Conservation (phyloP, 2,329 filamentous ascomycete genomes). For the Ascochyta clinopodiicola region DNA sequence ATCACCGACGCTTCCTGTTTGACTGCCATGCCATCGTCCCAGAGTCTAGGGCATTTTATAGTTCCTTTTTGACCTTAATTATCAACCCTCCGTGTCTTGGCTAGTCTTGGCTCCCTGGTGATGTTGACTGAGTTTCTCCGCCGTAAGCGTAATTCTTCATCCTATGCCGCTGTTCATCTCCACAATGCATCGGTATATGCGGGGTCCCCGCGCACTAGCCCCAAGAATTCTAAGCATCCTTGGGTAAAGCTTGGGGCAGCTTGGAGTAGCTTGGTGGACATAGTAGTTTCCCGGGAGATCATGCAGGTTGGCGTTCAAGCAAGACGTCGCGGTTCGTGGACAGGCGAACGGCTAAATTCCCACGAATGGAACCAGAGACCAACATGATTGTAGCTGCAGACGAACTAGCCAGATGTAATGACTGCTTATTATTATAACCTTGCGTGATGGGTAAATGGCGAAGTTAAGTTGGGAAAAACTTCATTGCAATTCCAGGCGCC, state of each 20-base stretch:
- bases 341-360: constrained; percentile 5
- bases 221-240: constrained; percentile 21
- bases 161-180: constrained; percentile 18
- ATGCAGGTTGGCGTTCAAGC: constrained; percentile 33
- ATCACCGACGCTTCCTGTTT: not conserved
- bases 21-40: not conserved
- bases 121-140: constrained; percentile 23
- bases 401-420: not conserved
- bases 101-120: not conserved
- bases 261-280: constrained; percentile 20
- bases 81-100: not conserved
- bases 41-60: constrained; percentile 2
- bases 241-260: constrained; percentile 26
- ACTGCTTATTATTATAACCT: not conserved
- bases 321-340: constrained; percentile 15
- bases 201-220: constrained; percentile 27
- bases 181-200: constrained; percentile 18
- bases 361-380: constrained; percentile 6
- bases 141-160: not conserved
- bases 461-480: not conserved
- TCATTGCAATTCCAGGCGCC: not conserved
- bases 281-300: not conserved
- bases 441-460: not conserved
- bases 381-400: not conserved
- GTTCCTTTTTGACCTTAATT: not conserved